A percentile compares a stretch with the other conserved stretches of the same genome.
Conservation (phyloP, 2,329 filamentous ascomycete species). For the Huntiella savannae region DNA sequence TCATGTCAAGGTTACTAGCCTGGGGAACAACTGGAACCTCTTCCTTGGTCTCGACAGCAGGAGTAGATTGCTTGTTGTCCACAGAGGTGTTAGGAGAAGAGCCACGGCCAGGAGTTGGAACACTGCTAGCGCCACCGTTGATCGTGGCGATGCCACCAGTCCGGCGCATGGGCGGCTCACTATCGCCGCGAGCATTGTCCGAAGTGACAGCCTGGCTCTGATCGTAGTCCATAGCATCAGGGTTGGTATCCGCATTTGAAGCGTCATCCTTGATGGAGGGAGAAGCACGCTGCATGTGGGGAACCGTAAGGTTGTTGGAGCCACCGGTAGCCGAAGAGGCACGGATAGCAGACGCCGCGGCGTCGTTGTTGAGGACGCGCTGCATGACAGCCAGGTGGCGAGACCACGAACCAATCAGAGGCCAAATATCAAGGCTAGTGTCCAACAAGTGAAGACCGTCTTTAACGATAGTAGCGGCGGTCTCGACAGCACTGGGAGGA, state of each 20-base stretch:
- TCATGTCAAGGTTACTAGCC: slow-evolving; percentile 29
- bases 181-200: slow-evolving; percentile 27
- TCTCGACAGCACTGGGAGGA: slow-evolving; percentile 35
- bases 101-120: slow-evolving; percentile 27
- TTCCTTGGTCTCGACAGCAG: slow-evolving; percentile 4
- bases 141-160: slow-evolving; percentile 38
- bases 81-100: slow-evolving; percentile 21
- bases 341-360: slow-evolving; percentile 18
- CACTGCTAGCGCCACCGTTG: slow-evolving; percentile 34
- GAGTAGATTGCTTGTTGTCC: slow-evolving; percentile 11
- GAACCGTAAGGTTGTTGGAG: slow-evolving; percentile 13
- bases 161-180: slow-evolving; percentile 30
- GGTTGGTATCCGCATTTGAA: slow-evolving; percentile 35
- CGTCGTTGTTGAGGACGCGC: slow-evolving; percentile 37
- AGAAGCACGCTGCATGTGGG: slow-evolving; percentile 17
- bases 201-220: slow-evolving; percentile 23
- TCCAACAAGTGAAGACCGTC: slow-evolving; percentile 40
- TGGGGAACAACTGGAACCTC: slow-evolving; percentile 14
- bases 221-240: slow-evolving; percentile 39
- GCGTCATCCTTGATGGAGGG: slow-evolving; percentile 35
- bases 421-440: slow-evolving; percentile 40
- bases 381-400: slow-evolving; percentile 43
- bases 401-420: slow-evolving; percentile 39
- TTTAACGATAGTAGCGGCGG: slow-evolving; percentile 35
- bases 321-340: slow-evolving; percentile 19